Evolutionary conservation across 1,139 yeast genomes (phyloP), one percentile per base, ranked within the genome.

Genomic region (Schwanniomyces etchellsii): DNA sequence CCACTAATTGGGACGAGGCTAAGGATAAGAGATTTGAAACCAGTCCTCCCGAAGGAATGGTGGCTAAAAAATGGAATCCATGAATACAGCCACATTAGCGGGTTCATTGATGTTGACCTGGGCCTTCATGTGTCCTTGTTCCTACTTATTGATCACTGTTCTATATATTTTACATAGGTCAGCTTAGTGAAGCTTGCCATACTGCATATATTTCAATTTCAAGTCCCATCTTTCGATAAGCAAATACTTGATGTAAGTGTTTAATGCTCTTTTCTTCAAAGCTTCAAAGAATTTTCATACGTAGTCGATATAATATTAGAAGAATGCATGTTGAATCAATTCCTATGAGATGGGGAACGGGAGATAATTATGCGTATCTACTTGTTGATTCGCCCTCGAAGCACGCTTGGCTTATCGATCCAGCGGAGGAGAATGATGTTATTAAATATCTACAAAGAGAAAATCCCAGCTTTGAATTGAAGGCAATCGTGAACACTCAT

Each of bases 1-100:
- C 95, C 30, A 93, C 98, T 5, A 83, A 85, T 51, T 93, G 99
- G 99, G 73, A 63, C n/a, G 95, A 86, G 37, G 97, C 95, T 2
- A 67, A 74, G 29, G 64, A 69, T 31, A 77, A 75, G 40, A 68
- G 57, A 21, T 84, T 81, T 33, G 86, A 82, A 43, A 73, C 83
- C 3, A 57, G 72, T 24, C 91, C 96, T 3, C 96, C 96, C 0
- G 83, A 78, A 28, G 88, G 86, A 3, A 67, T 74, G 71, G 61
- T 57, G 33, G 70, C 66, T 7, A 66, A 55, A 42, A 56, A 57
- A 32, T 71, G 77, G 77, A 35, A 40, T 14, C 10, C n/a, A 33
- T 26, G n/a, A n/a, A n/a, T n/a, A n/a, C n/a, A n/a, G n/a, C n/a
- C n/a, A n/a, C n/a, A n/a, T n/a, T n/a, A n/a, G n/a, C n/a, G n/a